phyloP scores from a whole-genome alignment of 169 alveolate species.

The Plasmodium gaboni region DNA sequence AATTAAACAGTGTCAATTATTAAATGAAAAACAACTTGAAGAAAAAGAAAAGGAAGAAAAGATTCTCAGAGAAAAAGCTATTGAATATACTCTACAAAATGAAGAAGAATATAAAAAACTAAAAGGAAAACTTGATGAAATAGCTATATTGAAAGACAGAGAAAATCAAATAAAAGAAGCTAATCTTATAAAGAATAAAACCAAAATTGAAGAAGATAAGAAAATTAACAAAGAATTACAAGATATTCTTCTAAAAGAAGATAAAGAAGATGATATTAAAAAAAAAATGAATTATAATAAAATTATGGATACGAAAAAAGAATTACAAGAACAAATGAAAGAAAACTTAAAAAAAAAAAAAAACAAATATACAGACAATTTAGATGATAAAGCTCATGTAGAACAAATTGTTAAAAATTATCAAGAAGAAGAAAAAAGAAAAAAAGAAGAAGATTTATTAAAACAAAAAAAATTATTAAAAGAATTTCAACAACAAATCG shows the following conservation, averaged over 20 bases:
- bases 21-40: constrained; percentile 56
- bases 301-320: constrained; percentile 67
- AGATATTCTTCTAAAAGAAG: constrained; percentile 51
- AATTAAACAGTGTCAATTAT: constrained; percentile 27
- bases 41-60: constrained; percentile 61
- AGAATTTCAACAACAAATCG: constrained; percentile 74
- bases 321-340: constrained; percentile 60
- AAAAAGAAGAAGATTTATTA: constrained; percentile 55
- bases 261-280: constrained; percentile 30
- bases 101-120: constrained; percentile 63
- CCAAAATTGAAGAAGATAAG: constrained; percentile 22
- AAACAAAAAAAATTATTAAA: constrained; percentile 64
- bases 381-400: constrained; percentile 42
- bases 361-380: constrained; percentile 15
- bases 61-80: constrained; percentile 45
- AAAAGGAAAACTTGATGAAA: constrained; percentile 60
- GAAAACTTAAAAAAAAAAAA: constrained; percentile 64
- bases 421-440: constrained; percentile 61
- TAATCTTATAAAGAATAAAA: constrained; percentile 20
- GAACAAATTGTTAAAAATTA: constrained; percentile 47
- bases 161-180: constrained; percentile 74
- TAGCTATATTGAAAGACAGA: constrained; percentile 49
- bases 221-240: constrained; percentile 39
- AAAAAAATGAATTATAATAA: constrained; percentile 43
- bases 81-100: constrained; percentile 59